phyloP scores from a whole-genome alignment of 2,329 filamentous ascomycete genomes.

The Ceratocystiopsis brevicomis region DNA sequence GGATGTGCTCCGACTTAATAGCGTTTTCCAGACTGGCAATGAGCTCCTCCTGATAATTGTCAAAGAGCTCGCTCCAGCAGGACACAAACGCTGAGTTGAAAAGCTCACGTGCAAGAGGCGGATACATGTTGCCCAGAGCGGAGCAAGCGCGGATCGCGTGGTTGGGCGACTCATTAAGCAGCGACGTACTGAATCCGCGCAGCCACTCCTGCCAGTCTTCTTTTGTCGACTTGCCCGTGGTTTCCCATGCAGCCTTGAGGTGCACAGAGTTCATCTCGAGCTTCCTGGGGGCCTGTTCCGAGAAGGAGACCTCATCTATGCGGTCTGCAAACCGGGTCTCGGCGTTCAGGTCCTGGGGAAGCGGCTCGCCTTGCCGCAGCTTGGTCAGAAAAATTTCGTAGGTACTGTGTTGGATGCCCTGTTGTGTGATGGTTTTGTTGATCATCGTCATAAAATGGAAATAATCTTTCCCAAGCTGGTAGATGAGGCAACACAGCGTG shows the following conservation, averaged over 20 bases:
- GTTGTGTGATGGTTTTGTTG: slow-evolving; percentile 62
- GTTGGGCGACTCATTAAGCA: slow-evolving; percentile 88
- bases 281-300: slow-evolving; percentile 71
- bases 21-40: slow-evolving; percentile 91
- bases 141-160: slow-evolving; percentile 88
- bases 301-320: slow-evolving; percentile 60
- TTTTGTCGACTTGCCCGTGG: slow-evolving; percentile 86
- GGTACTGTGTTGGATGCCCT: slow-evolving; percentile 74
- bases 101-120: slow-evolving; percentile 74
- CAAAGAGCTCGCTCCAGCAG: slow-evolving; percentile 95
- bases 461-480: slow-evolving; percentile 90
- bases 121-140: slow-evolving; percentile 74
- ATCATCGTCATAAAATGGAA: slow-evolving; percentile 85
- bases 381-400: slow-evolving; percentile 87
- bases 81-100: slow-evolving; percentile 99
- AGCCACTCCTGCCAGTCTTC: slow-evolving; percentile 99
- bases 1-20: slow-evolving; percentile 86
- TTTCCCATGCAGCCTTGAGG: slow-evolving; percentile 92
- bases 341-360: slow-evolving; percentile 88
- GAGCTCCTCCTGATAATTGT: slow-evolving; percentile 90
- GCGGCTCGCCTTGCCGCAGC: slow-evolving; percentile 77
- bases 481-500: slow-evolving; percentile 84
- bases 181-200: slow-evolving; percentile 82
- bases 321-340: slow-evolving; percentile 63
- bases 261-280: slow-evolving; percentile 95